Evolutionary conservation across 2,329 filamentous ascomycete genomes (phyloP).

Genomic region (Pochonia chlamydosporia): DNA sequence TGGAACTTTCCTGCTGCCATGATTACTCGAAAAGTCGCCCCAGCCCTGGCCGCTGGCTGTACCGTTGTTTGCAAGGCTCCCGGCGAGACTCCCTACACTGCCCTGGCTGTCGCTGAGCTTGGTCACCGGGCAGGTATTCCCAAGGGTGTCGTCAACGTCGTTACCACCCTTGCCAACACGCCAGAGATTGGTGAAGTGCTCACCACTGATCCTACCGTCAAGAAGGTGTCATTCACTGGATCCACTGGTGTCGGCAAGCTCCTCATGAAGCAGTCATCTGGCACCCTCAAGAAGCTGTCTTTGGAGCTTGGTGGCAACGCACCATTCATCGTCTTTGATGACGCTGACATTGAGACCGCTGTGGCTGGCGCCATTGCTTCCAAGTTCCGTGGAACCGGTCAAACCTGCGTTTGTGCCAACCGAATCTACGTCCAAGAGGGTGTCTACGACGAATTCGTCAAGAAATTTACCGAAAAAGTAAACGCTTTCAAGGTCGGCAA

Average conservation of each 20-base stretch:
- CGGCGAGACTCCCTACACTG: constrained; percentile 86
- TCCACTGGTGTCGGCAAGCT: constrained; percentile 63
- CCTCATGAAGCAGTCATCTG: constrained; percentile 83
- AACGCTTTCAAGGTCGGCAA: constrained; percentile 69
- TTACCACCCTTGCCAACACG: constrained; percentile 77
- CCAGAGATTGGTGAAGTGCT: constrained; percentile 70
- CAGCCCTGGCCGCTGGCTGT: constrained; percentile 87
- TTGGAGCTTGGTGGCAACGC: constrained; percentile 94
- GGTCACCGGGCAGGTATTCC: constrained; percentile 84
- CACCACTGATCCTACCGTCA: constrained; percentile 65
- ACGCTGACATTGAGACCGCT: constrained; percentile 81
- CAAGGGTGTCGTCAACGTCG: constrained; percentile 82
- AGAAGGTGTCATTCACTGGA: constrained; percentile 93
- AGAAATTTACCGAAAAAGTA: constrained; percentile 66
- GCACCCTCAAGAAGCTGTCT: constrained; percentile 75
- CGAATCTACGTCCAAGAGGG: constrained; percentile 73
- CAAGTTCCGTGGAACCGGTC: constrained; percentile 92
- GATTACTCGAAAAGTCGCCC: constrained; percentile 65
- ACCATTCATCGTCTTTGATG: constrained; percentile 95
- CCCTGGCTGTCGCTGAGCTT: constrained; percentile 81
- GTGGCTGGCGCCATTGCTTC: constrained; percentile 76
- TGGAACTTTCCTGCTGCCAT: constrained; percentile 85
- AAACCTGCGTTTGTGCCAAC: constrained; percentile 92
- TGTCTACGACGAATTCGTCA: constrained; percentile 70
- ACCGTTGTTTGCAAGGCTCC: constrained; percentile 91